A percentile compares a stretch with the other conserved stretches of the same genome.
phyloP scores from a whole-genome alignment of 1,284 basidiomycete genomes.

The Pholiota adiposa region DNA sequence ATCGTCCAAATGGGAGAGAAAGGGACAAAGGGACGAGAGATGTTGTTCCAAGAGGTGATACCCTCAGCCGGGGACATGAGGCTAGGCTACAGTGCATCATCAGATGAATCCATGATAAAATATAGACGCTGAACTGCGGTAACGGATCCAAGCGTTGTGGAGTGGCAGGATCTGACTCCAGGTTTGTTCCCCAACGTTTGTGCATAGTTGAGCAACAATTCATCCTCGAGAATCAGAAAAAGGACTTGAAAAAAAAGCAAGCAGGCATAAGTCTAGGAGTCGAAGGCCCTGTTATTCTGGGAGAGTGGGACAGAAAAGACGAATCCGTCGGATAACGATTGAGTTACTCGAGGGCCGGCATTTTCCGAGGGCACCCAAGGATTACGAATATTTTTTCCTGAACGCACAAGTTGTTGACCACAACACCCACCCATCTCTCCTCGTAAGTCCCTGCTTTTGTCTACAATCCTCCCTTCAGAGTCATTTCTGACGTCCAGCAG shows the following conservation, averaged over 20 bases:
- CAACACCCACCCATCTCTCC: neutral
- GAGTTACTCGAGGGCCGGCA: conserved; percentile 10
- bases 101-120: neutral
- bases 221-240: neutral
- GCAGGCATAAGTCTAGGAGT: too few relatives aligned
- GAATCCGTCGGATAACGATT: too few relatives aligned
- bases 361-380: conserved; percentile 10
- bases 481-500: conserved; percentile 2
- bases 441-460: conserved; percentile 4
- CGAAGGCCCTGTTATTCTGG: too few relatives aligned
- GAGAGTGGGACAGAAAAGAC: too few relatives aligned
- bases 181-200: neutral
- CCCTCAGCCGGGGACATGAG: too few relatives aligned
- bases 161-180: neutral
- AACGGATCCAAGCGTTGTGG: neutral
- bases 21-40: too few relatives aligned
- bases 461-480: neutral
- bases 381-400: conserved; percentile 15
- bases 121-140: neutral
- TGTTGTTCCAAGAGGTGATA: too few relatives aligned
- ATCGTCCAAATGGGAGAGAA: too few relatives aligned
- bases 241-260: too few relatives aligned
- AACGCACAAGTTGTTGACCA: conserved; percentile 10
- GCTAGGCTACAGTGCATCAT: too few relatives aligned
- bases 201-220: neutral